phyloP scores from a whole-genome alignment of 192 early-diverging fungal species.

The Coemansia sp. region DNA sequence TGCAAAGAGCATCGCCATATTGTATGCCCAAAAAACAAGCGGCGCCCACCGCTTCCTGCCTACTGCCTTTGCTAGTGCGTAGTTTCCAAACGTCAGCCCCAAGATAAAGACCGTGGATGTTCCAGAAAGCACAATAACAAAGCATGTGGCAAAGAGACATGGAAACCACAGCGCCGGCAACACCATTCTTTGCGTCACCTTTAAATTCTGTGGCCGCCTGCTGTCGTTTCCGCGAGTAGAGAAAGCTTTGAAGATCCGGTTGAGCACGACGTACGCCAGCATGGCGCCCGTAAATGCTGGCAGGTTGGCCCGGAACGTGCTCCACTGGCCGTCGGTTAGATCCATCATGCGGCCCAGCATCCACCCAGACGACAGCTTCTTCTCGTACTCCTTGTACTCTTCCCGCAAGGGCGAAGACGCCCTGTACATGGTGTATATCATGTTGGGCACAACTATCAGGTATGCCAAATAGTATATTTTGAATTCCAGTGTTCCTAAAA shows the following conservation, averaged over 20 bases:
- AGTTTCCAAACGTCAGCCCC: constrained; percentile 65
- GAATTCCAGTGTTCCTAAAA: constrained; percentile 70
- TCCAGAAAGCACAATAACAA: constrained; percentile 70
- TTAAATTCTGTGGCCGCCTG: background rate
- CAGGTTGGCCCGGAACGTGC: constrained; percentile 56
- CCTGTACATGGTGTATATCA: constrained; percentile 63
- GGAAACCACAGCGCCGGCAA: constrained; percentile 59
- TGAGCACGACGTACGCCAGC: constrained; percentile 35
- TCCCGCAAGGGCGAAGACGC: constrained; percentile 43
- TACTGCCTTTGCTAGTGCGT: constrained; percentile 58
- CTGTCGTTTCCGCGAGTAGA: background rate
- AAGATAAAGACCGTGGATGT: constrained; percentile 77
- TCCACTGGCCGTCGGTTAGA: constrained; percentile 53
- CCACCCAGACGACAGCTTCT: constrained; percentile 65
- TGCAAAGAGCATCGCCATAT: constrained; percentile 73
- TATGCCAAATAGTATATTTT: constrained; percentile 71
- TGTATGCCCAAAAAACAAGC: constrained; percentile 77
- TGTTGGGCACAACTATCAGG: constrained; percentile 58
- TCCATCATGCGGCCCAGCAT: constrained; percentile 66
- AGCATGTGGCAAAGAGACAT: constrained; percentile 60
- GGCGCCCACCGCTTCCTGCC: constrained; percentile 62
- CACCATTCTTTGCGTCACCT: background rate
- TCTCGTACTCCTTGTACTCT: constrained; percentile 43
- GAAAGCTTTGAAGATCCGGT: constrained; percentile 12
- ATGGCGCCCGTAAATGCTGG: constrained; percentile 42